Percentiles rank a stretch among this genome's conserved stretches.
phyloP scores from a whole-genome alignment of 2,329 filamentous ascomycete genomes.

The Leptographium radiaticola region DNA sequence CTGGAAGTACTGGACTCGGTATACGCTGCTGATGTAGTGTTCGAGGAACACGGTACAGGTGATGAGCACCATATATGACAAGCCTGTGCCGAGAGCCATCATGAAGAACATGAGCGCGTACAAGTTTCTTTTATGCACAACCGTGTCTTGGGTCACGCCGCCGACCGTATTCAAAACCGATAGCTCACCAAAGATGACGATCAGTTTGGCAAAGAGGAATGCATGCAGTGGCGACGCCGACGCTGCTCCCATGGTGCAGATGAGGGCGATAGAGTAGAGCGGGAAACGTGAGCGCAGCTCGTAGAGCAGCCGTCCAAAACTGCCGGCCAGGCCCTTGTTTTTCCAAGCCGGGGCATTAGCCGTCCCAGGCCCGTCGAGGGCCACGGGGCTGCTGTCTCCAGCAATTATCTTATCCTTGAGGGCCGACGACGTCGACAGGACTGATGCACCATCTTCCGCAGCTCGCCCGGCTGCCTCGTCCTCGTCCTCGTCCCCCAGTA shows the following conservation, averaged over 20 bases:
- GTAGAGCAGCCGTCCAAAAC: conserved; percentile 42
- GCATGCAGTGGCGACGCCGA: conserved; percentile 37
- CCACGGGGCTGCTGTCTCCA: neutral
- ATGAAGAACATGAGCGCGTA: conserved; percentile 55
- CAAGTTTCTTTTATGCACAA: conserved; percentile 26
- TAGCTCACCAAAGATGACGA: conserved; percentile 33
- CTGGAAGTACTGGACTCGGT: conserved; percentile 48
- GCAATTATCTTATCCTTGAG: neutral
- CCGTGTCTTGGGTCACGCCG: neutral
- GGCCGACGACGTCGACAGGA: neutral
- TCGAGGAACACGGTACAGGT: conserved; percentile 28
- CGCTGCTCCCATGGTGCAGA: conserved; percentile 30
- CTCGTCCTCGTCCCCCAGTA: conserved; percentile 23
- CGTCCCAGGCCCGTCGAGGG: neutral
- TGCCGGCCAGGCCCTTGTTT: conserved; percentile 29
- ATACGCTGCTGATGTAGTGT: conserved; percentile 34
- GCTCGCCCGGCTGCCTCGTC: conserved; percentile 10
- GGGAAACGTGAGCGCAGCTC: conserved; percentile 41
- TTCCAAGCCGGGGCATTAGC: conserved; percentile 16
- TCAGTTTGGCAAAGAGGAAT: conserved; percentile 40
- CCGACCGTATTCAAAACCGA: neutral
- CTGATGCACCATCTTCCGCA: conserved; percentile 9
- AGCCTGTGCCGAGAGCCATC: conserved; percentile 37
- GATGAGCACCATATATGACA: conserved; percentile 39
- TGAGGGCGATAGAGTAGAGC: conserved; percentile 34